phyloP scores from a whole-genome alignment of 202 grass and related monocot genomes.

The Setaria viridis region DNA sequence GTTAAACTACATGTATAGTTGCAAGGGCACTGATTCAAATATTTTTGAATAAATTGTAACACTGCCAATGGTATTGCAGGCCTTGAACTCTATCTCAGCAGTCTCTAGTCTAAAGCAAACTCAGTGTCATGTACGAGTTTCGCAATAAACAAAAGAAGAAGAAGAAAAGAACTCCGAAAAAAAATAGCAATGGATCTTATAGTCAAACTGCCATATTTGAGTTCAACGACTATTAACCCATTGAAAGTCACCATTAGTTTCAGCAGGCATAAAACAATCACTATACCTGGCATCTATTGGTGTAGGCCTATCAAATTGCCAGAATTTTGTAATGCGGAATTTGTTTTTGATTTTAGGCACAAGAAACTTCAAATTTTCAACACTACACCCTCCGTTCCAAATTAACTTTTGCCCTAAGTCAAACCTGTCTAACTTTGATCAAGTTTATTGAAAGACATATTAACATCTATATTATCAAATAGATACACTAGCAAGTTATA shows the following conservation, averaged over 20 bases:
- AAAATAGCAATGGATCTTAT: background rate
- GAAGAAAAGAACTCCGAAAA: background rate
- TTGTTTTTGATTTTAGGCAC: background rate
- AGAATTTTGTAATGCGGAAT: background rate
- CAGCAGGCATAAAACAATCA: background rate
- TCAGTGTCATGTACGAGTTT: background rate
- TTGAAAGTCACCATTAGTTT: constrained; percentile 11
- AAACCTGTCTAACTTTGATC: too few species aligned
- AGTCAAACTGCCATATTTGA: background rate
- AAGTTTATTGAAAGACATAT: too few species aligned
- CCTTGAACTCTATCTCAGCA: background rate
- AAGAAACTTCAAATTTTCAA: background rate
- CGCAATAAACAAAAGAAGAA: background rate
- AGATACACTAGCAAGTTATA: too few species aligned
- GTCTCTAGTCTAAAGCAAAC: constrained; percentile 22
- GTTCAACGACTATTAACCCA: background rate
- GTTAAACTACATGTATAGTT: constrained; percentile 8
- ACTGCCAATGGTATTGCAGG: background rate
- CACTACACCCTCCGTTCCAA: too few species aligned
- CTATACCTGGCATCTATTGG: background rate
- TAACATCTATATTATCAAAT: too few species aligned
- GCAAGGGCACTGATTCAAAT: background rate
- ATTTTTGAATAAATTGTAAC: constrained; percentile 11
- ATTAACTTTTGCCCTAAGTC: too few species aligned
- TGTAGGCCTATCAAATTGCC: background rate